Base-by-base conservation (phyloP, 1,139 yeast species). In the Geotrichum australiense region DNA sequence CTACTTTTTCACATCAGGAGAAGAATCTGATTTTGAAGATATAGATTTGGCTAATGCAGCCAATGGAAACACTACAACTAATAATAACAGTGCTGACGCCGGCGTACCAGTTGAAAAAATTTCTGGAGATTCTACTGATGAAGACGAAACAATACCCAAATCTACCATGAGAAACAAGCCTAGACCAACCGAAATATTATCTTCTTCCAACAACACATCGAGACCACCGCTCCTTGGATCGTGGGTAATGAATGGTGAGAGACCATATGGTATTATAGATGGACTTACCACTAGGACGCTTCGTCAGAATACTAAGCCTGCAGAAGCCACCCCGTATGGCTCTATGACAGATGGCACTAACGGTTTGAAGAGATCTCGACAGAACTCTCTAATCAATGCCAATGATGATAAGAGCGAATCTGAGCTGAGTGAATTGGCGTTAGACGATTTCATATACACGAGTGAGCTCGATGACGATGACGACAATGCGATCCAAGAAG, bases 221-320 rank as follows among this genome's bases (percentile, higher is more conserved):
- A 68, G 94, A 42, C 96, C 97, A 2, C 98, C 98, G 1, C 74
- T 85, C 20, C 68, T 91, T 46, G 97, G 96, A 0, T 81, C 95
- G 1, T 91, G 97, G 94, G 77, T 80, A 11, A 83, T 95, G 21
- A 84, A 79, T 47, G 74, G 75, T 40, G 65, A 63, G 40, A 79
- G 85, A 53, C 96, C 96, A 0, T 86, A 83, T 62, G 94, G 96
- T 21, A 86, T 91, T 46, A 89, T 91, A 53, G 97, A 91, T 59
- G 97, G 98, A 4, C 70, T 85, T 25, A 79, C 94, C 1, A 91
- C 97, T 0, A 70, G 96, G 44, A 80, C 94, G 2, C 68, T 87
- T 63, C 35, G 42, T 19, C 35, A 31, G 25, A 23, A 20, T 7
- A n/a, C 35, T 6, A 28, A 35, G 3, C 34, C 42, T 19, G 11